Evolutionary conservation across 208 protist species (phyloP).

Genomic region (Vickermania spadyakhi): DNA sequence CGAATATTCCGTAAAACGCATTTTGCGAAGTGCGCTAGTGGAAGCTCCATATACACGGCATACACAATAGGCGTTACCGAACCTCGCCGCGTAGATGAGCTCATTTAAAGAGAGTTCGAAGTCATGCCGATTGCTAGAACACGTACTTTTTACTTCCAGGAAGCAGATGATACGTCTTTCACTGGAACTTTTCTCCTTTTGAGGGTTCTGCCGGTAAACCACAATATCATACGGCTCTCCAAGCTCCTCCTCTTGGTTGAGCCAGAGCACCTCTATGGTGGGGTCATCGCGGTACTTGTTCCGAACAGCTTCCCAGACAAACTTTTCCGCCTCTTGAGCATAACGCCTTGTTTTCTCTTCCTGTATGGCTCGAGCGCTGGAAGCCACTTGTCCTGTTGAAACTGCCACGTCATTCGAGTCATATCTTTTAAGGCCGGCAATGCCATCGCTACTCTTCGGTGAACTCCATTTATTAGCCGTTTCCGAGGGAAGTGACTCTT

Average conservation of each 20-base stretch:
- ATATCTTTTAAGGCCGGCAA: too few species aligned
- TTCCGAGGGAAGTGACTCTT: too few species aligned
- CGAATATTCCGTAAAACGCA: conserved; percentile 37
- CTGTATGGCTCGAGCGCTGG: not conserved
- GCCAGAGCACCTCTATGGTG: conserved; percentile 54
- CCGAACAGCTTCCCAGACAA: conserved; percentile 45
- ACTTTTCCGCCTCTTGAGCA: conserved; percentile 57
- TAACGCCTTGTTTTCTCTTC: conserved; percentile 24
- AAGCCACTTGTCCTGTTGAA: not conserved
- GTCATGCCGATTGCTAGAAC: conserved; percentile 28
- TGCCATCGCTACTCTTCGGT: too few species aligned
- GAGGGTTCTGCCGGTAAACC: conserved; percentile 19
- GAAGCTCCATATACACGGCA: conserved; percentile 76
- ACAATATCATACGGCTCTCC: conserved; percentile 79
- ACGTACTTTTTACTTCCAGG: conserved; percentile 81
- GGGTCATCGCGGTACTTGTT: conserved; percentile 20
- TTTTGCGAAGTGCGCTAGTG: conserved; percentile 23
- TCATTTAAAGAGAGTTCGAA: conserved; percentile 81
- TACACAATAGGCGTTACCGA: conserved; percentile 50
- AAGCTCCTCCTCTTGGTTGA: conserved; percentile 51
- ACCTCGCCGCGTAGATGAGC: conserved; percentile 69
- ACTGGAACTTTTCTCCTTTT: not conserved
- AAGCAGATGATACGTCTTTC: conserved; percentile 28
- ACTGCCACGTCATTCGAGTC: too few species aligned
- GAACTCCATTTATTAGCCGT: too few species aligned